phyloP scores from a whole-genome alignment of 2,329 filamentous ascomycete species.

The Pezicula radicicola region DNA sequence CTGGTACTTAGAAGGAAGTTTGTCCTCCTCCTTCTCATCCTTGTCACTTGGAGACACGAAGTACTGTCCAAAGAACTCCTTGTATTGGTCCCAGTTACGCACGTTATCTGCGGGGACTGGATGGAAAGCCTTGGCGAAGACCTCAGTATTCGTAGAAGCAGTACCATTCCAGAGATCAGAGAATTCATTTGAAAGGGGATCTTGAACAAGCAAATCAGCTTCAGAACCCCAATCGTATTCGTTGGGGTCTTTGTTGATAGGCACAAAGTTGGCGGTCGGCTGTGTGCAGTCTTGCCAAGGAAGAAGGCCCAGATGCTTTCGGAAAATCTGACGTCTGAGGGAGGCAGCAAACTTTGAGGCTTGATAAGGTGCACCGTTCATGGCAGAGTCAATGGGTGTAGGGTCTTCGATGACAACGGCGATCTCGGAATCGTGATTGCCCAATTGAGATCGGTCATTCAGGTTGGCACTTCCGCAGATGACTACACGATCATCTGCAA shows the following conservation, averaged over 20 bases:
- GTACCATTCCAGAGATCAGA: constrained; percentile 69
- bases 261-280: constrained; percentile 72
- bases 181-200: constrained; percentile 70
- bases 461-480: constrained; percentile 71
- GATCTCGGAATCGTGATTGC: constrained; percentile 82
- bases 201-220: constrained; percentile 65
- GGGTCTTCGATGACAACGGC: constrained; percentile 85
- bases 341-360: constrained; percentile 76
- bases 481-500: constrained; percentile 77
- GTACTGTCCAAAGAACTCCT: constrained; percentile 64
- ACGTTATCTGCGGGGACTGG: constrained; percentile 68
- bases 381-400: constrained; percentile 63
- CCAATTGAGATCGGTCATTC: constrained; percentile 70
- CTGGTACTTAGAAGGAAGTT: constrained; percentile 59
- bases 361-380: constrained; percentile 69
- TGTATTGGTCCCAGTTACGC: constrained; percentile 69
- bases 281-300: constrained; percentile 68
- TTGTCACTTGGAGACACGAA: constrained; percentile 57
- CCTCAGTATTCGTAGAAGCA: constrained; percentile 74
- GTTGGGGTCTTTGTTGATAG: constrained; percentile 69
- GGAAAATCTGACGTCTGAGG: constrained; percentile 81
- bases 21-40: constrained; percentile 33
- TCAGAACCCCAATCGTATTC: constrained; percentile 68
- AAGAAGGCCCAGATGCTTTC: constrained; percentile 86
- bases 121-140: constrained; percentile 81